Conservation (phyloP, 164 flowering plant genomes). For the Nymphaea thermarum region DNA sequence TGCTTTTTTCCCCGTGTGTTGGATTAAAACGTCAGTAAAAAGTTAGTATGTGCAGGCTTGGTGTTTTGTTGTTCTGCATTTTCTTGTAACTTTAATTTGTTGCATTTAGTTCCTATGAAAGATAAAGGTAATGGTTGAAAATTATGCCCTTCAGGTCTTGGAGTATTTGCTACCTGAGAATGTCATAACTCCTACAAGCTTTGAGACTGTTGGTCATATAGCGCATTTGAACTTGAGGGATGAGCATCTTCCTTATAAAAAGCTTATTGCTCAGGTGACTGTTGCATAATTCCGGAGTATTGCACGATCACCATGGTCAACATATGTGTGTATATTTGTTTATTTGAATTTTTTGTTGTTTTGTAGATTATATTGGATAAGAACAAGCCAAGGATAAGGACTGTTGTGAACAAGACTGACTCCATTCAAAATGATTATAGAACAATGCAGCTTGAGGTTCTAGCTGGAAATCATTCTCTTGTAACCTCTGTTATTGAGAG, state of each 20-base stretch:
- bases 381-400: slow-evolving; percentile 79
- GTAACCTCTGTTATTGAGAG: slow-evolving; percentile 73
- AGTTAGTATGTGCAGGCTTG: too few species aligned
- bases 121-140: too few species aligned
- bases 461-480: slow-evolving; percentile 87
- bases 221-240: slow-evolving; percentile 83
- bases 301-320: not conserved
- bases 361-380: slow-evolving; percentile 63
- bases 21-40: too few species aligned
- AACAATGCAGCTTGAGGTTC: slow-evolving; percentile 95
- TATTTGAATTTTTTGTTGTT: not conserved
- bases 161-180: slow-evolving; percentile 71
- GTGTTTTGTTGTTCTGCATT: too few species aligned
- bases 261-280: slow-evolving; percentile 73
- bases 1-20: too few species aligned
- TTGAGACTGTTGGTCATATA: slow-evolving; percentile 90
- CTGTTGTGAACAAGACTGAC: slow-evolving; percentile 87
- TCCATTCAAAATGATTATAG: slow-evolving; percentile 75
- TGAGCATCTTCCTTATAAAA: slow-evolving; percentile 76
- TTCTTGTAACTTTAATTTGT: too few species aligned
- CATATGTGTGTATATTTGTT: not conserved
- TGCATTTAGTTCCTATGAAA: too few species aligned
- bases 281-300: not conserved
- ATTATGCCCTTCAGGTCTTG: slow-evolving; percentile 51
- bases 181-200: slow-evolving; percentile 62